These are phyloP conservation scores for Achlya hypogyna DNA, from an alignment of 352 stramenopile genomes.

Conservation along the genomic window DNA sequence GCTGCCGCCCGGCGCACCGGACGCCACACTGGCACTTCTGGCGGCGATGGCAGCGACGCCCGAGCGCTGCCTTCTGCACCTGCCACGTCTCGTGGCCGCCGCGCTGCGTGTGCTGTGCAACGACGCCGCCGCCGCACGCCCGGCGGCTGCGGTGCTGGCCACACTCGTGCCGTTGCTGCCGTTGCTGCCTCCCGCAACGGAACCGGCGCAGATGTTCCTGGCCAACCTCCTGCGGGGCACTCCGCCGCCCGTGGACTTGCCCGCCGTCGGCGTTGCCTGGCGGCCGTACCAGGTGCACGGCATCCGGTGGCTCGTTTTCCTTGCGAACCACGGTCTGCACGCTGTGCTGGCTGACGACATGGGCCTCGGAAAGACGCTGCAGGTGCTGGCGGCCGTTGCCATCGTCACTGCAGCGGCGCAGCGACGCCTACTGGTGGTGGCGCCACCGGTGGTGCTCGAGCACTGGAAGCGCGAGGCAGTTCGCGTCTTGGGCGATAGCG, in stretches of 20 bases:
- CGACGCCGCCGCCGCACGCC: too few species aligned
- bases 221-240: conserved; percentile 51
- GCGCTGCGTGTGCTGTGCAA: neutral
- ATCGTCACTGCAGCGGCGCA: conserved; percentile 23
- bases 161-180: neutral
- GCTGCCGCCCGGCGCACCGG: neutral
- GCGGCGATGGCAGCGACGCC: neutral
- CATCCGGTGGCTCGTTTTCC: conserved; percentile 66
- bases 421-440: conserved; percentile 79
- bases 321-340: conserved; percentile 61
- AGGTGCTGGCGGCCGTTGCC: conserved; percentile 86
- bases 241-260: neutral
- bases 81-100: neutral
- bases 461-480: conserved; percentile 92
- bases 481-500: conserved; percentile 61
- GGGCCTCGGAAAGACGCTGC: conserved; percentile 93
- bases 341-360: conserved; percentile 83
- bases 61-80: neutral
- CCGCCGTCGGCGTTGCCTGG: conserved; percentile 28
- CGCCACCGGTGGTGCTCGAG: conserved; percentile 88
- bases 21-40: neutral
- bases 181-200: too few species aligned
- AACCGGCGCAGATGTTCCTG: conserved; percentile 55
- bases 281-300: conserved; percentile 73
- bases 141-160: neutral